A percentile compares a stretch with the other conserved stretches of the same genome.
These are phyloP conservation scores for Neurospora sp. DNA, from an alignment of 495 filamentous ascomycete species.

Conservation along the genomic window DNA sequence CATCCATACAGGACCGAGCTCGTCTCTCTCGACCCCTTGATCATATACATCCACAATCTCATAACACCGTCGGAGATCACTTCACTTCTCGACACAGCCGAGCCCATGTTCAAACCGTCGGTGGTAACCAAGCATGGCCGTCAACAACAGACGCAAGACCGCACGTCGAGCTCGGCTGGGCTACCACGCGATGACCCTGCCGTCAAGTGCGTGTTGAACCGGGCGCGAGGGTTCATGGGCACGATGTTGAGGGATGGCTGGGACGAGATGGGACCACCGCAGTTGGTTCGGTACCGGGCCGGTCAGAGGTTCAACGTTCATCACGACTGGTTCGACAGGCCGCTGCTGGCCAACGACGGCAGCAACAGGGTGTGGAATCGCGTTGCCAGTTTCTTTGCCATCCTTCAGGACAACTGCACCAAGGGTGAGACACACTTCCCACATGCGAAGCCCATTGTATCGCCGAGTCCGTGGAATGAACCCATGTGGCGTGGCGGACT, in stretches of 20 bases:
- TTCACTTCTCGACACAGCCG: conserved; percentile 27
- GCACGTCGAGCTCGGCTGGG: conserved; percentile 35
- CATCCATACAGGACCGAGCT: conserved; percentile 33
- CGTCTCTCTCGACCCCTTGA: conserved; percentile 34
- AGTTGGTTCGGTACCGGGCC: conserved; percentile 37
- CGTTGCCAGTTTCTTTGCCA: conserved; percentile 39
- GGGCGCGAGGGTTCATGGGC: conserved; percentile 33
- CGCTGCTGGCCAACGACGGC: conserved; percentile 16
- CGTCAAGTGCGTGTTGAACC: conserved; percentile 32
- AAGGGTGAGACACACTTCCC: conserved; percentile 41
- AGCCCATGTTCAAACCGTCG: conserved; percentile 30
- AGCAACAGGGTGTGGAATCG: conserved; percentile 31
- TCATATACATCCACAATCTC: conserved; percentile 37
- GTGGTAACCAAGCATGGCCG: conserved; percentile 29
- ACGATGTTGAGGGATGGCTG: conserved; percentile 31
- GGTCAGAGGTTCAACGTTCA: conserved; percentile 38
- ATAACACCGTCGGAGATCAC: conserved; percentile 26
- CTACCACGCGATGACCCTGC: conserved; percentile 30
- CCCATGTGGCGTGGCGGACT: conserved; percentile 12
- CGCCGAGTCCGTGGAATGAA: conserved; percentile 11
- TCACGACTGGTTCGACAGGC: conserved; percentile 36
- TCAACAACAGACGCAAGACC: conserved; percentile 23
- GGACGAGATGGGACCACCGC: conserved; percentile 39
- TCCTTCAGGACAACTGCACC: conserved; percentile 30
- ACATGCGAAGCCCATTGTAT: conserved; percentile 20